Evolutionary conservation across 2,329 filamentous ascomycete species (phyloP), one percentile per base, ranked within the genome.

Genomic region (Aspergillus piperis): DNA sequence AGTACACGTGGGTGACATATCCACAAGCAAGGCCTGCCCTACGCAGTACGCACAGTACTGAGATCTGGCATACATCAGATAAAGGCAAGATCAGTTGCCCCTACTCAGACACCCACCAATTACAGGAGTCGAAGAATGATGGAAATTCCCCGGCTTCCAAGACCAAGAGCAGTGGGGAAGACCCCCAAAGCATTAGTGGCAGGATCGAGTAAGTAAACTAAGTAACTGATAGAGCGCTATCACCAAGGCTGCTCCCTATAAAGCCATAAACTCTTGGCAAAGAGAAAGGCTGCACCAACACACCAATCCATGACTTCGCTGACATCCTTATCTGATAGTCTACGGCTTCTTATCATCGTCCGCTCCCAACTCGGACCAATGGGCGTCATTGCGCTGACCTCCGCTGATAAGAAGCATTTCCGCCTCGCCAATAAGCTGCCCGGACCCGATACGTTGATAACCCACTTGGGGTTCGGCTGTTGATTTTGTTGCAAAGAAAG

Each of bases 141-240:
- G 38, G 25, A 42, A 50, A 13, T 27, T 39, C 51, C 32, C 52
- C 38, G n/a, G 52, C 10, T 44, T 36, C 25, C 25, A 39, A 47
- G 3, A 10, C 8, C 27, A 30, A 2, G 11, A 36, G 32, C 56
- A 27, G 47, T 41, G 56, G 38, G 23, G 38, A 30, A 52, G 32
- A 51, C 36, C 21, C 49, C 47, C 36, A 49, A 48, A 21, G n/a
- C 8, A 62, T 62, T 60, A 60, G 50, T 58, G 54, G 57, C 25
- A 19, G 38, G 15, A 51, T 59, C 47, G 52, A 62, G 60, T 62
- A 62, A 57, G 41, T n/a, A 47, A 51, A 27, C 39, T 41, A 41
- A 41, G 47, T 17, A 51, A 38, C 39, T 49, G 48, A 56, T 23
- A 53, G 17, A 32, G 11, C 39, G 42, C 17, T 42, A 55, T 55